Conservation (phyloP, 139 green algal genomes). For the Chlamydomonas applanata region DNA sequence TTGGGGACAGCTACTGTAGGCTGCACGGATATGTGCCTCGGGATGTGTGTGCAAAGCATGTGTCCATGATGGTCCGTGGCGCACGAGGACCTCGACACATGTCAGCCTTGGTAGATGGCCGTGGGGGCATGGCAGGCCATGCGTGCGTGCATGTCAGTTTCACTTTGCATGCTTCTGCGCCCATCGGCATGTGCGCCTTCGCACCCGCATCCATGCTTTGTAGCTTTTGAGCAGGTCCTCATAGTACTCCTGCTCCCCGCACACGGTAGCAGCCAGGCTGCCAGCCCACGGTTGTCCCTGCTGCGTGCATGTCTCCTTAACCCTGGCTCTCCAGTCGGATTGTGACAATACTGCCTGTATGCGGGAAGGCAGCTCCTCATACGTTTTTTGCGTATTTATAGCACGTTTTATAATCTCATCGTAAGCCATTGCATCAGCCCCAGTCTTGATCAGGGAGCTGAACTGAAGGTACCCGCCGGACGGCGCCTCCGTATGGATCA, state of each 20-base stretch:
- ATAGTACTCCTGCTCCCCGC: slow-evolving; percentile 88
- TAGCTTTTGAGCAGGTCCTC: slow-evolving; percentile 78
- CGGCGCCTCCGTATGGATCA: neutral
- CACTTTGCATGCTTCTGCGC: no score
- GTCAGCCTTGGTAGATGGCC: no score
- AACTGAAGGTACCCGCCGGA: neutral
- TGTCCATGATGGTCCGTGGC: no score
- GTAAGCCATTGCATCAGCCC: neutral
- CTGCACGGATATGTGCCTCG: no score
- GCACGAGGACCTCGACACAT: no score
- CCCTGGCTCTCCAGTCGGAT: slow-evolving; percentile 62
- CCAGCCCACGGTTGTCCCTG: slow-evolving; percentile 66
- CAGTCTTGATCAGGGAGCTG: neutral
- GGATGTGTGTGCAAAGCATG: no score
- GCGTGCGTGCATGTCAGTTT: no score
- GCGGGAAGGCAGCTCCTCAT: slow-evolving; percentile 68
- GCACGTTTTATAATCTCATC: slow-evolving; percentile 19
- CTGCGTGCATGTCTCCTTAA: slow-evolving; percentile 83
- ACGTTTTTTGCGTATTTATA: slow-evolving; percentile 53
- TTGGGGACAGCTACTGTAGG: no score
- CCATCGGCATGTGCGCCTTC: neutral
- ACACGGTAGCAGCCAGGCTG: slow-evolving; percentile 59
- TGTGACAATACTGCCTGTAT: slow-evolving; percentile 47
- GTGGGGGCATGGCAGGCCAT: no score
- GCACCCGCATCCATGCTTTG: slow-evolving; percentile 65